Conservation (phyloP, 495 filamentous ascomycete genomes). For the Bombardia bombarda region DNA sequence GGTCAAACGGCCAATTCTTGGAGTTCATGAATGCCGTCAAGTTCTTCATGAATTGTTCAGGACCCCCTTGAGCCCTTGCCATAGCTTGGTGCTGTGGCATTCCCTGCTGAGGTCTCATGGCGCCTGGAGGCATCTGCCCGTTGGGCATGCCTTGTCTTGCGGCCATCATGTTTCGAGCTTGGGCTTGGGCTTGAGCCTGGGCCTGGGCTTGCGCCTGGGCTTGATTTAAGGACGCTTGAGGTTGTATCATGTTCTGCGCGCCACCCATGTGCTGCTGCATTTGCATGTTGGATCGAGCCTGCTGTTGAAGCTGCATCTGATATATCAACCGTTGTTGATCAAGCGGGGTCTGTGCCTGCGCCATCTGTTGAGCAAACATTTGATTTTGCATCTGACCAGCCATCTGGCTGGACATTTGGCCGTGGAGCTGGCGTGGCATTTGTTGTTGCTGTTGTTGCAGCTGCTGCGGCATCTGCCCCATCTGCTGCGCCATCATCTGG, state of each 20-base stretch:
- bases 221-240: neutral
- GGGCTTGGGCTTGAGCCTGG: conserved; percentile 19
- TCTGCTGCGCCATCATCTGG: conserved; percentile 40
- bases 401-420: conserved; percentile 17
- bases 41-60: conserved; percentile 67
- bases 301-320: conserved; percentile 63
- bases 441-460: conserved; percentile 30
- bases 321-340: conserved; percentile 52
- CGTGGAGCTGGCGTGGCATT: conserved; percentile 21
- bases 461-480: conserved; percentile 33
- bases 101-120: conserved; percentile 32
- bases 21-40: conserved; percentile 64
- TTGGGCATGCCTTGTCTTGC: conserved; percentile 38
- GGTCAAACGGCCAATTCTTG: conserved; percentile 60
- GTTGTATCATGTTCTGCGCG: conserved; percentile 31
- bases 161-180: conserved; percentile 39
- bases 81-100: conserved; percentile 17
- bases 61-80: conserved; percentile 29
- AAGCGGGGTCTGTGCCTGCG: conserved; percentile 41
- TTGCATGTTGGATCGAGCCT: conserved; percentile 51
- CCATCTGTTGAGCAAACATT: conserved; percentile 44
- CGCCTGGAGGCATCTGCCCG: conserved; percentile 37
- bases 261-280: conserved; percentile 39
- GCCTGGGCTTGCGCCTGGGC: conserved; percentile 9
- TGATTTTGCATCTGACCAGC: conserved; percentile 25